Base-by-base conservation (phyloP, 805 yeast genomes). In the Grigorovia yakushimaensis region DNA sequence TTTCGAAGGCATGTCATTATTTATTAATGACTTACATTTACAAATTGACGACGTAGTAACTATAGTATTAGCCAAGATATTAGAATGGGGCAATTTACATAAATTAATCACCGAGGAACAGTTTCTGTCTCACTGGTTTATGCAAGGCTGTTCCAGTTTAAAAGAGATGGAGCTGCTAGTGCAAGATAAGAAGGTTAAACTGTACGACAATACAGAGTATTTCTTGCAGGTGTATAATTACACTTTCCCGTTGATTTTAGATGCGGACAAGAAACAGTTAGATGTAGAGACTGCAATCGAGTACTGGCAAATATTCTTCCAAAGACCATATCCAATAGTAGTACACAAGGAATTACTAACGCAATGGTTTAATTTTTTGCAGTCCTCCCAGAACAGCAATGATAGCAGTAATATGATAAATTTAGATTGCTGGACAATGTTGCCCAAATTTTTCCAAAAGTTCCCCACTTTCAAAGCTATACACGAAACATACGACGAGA, bases 341-440 rank as follows among this genome's bases (percentile, higher is more conserved):
- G 48, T 58, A 1, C 67, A 67, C 38, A 55, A 59, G 1, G 45
- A 53, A 7, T 61, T 69, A 33, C 54, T 80, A 36, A 69, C 71
- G 8, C 70, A 69, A 39, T 91, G 95, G 91, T 67, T 72, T 45
- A 63, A 59, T 1, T 89, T 82, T 59, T 59, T 83, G 23, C 57
- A 43, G 5, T 62, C 60, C 2, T 69, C n/a, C 6, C 6, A 33
- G 11, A 15, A 33, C 15, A 15, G 15, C 15, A 13, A 15, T 33
- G 8, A 66, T 11, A 67, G 72, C 51, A 71, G 76, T 43, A 66
- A 72, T 43, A 64, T 71, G 5, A 72, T 93, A 36, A 74, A 84
- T 5, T 76, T 67, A 52, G 98, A 91, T 58, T 77, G 81, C 21
- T 91, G 97, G 97, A 73, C 77, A 51, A 88, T 89, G 97, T 68